phyloP scores from a whole-genome alignment of 495 filamentous ascomycete species.

The Thozetella sp. region DNA sequence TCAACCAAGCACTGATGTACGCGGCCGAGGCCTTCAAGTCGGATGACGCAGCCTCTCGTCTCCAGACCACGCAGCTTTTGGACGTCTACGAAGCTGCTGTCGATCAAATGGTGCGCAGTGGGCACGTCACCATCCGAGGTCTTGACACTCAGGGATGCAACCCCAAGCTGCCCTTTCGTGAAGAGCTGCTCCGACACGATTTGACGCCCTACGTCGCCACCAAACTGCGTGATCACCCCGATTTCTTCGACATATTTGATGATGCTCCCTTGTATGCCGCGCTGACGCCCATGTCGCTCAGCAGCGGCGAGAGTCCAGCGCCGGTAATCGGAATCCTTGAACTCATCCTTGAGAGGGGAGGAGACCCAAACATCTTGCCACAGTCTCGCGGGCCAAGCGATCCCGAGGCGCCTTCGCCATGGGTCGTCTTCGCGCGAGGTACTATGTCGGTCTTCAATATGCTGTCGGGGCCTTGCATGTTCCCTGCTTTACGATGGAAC shows the following conservation, averaged over 20 bases:
- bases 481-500: not conserved
- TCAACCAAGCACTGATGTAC: not conserved
- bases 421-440: not conserved
- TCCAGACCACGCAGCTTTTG: not conserved
- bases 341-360: not conserved
- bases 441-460: conserved; percentile 2
- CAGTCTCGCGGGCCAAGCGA: not conserved
- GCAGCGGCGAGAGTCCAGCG: not conserved
- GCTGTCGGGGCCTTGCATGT: not conserved
- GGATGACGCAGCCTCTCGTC: not conserved
- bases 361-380: not conserved
- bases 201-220: not conserved
- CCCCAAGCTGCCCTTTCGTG: not conserved
- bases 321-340: not conserved
- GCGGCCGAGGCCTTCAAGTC: not conserved
- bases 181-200: not conserved
- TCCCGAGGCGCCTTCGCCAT: not conserved
- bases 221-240: not conserved
- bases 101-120: not conserved
- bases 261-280: not conserved
- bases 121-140: not conserved
- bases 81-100: not conserved
- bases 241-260: not conserved
- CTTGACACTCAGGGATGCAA: not conserved
- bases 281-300: not conserved